A percentile compares a stretch with the other conserved stretches of the same genome.
Evolutionary conservation across 352 stramenopile species (phyloP).

Genomic region (Elongisporangium undulatum): DNA sequence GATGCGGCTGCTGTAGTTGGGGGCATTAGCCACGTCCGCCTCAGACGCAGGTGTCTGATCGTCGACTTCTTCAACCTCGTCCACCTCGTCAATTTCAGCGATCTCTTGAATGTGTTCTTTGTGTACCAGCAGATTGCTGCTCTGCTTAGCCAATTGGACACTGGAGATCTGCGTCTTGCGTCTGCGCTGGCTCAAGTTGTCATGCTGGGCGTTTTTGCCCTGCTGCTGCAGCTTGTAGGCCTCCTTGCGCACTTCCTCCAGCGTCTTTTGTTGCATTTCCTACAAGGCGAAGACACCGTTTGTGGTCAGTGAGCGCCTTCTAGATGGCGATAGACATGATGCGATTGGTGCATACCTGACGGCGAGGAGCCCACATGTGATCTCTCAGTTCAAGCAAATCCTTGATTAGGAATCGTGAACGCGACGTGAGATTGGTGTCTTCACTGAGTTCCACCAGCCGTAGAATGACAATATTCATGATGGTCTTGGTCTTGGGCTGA

Average conservation of each 20-base stretch:
- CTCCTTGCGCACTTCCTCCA: constrained; percentile 80
- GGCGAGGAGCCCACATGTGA: constrained; percentile 82
- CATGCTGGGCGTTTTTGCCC: constrained; percentile 87
- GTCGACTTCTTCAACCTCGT: constrained; percentile 10
- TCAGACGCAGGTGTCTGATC: constrained; percentile 5
- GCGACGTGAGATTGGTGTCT: constrained; percentile 62
- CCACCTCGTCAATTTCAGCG: constrained; percentile 4
- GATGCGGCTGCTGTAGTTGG: constrained; percentile 42
- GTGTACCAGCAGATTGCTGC: constrained; percentile 71
- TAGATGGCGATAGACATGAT: background rate
- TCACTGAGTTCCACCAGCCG: constrained; percentile 82
- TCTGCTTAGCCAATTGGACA: constrained; percentile 73
- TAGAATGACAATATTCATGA: constrained; percentile 86
- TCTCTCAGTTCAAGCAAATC: constrained; percentile 83
- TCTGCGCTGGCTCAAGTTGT: constrained; percentile 64
- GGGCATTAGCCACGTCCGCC: constrained; percentile 19
- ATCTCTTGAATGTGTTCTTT: constrained; percentile 24
- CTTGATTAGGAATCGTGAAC: constrained; percentile 77
- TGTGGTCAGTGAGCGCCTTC: background rate
- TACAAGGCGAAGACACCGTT: constrained; percentile 8
- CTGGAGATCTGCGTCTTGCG: constrained; percentile 79
- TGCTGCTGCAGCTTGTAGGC: constrained; percentile 79
- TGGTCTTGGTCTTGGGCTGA: constrained; percentile 59
- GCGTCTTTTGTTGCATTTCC: constrained; percentile 85
- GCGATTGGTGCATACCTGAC: constrained; percentile 41